These are phyloP conservation scores for Agaricales sp. DNA, from an alignment of 1,284 basidiomycete genomes.

Conservation along the genomic window DNA sequence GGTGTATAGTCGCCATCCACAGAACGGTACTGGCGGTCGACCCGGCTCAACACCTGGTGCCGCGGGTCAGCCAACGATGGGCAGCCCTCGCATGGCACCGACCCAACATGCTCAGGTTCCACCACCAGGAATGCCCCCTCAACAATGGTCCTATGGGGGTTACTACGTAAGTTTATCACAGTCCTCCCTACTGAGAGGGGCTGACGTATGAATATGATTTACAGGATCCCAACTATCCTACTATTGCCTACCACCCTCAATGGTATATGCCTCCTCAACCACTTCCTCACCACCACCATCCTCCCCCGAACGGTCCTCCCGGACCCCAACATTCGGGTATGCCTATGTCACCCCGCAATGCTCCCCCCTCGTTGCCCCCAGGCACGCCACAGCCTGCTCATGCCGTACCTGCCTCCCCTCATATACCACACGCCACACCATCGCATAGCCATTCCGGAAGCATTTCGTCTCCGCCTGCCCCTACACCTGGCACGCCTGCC, in stretches of 20 bases:
- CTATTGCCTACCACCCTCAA: slow-evolving; percentile 10
- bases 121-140: slow-evolving; percentile 23
- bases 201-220: no score
- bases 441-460: slow-evolving; percentile 36
- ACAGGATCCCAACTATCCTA: slow-evolving; percentile 17
- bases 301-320: slow-evolving; percentile 18
- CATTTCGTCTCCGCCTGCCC: slow-evolving; percentile 54
- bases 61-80: slow-evolving; percentile 28
- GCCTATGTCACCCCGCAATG: slow-evolving; percentile 57
- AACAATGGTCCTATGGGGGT: neutral
- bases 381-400: slow-evolving; percentile 57
- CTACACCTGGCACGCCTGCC: slow-evolving; percentile 43
- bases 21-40: slow-evolving; percentile 51
- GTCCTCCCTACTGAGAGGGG: no score
- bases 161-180: slow-evolving; percentile 26
- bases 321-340: slow-evolving; percentile 32
- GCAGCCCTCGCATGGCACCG: slow-evolving; percentile 25
- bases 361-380: slow-evolving; percentile 44
- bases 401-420: slow-evolving; percentile 35
- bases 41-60: slow-evolving; percentile 42
- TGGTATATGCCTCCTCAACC: slow-evolving; percentile 18
- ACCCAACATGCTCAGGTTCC: slow-evolving; percentile 30
- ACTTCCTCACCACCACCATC: slow-evolving; percentile 28
- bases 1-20: slow-evolving; percentile 46
- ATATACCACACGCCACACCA: slow-evolving; percentile 40